Base-by-base conservation (phyloP, 306 rosid species). In the Vigna hirtella region DNA sequence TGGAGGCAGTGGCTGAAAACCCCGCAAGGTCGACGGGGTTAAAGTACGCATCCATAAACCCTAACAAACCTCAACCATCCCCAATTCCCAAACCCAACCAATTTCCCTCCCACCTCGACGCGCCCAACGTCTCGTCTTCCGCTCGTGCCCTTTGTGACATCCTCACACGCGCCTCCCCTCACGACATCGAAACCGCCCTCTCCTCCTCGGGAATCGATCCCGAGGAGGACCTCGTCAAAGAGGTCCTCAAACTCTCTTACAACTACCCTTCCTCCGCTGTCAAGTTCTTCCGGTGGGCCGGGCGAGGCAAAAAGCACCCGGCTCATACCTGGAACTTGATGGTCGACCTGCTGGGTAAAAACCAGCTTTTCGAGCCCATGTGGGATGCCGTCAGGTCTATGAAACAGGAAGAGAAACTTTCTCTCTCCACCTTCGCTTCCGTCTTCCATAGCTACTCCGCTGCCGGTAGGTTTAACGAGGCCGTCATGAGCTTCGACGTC, bases 231-330 rank as follows among this genome's bases (percentile, higher is more conserved):
- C 43, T 77, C 17, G 83, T 84, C 8, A 52, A 73, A 6, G 88
- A 85, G 80, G 93, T 92, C 47, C 85, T 92, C 6, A 81, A 76
- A 42, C 79, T 84, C 34, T 88, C 88, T 9, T 90, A 90, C 73
- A 78, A 82, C n/a, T 76, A 83, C 55, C 95, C 95, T 0, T 86
- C 86, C 24, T 87, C 93, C 2, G 93, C 93, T 30, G 78, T 92
- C 71, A 92, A 90, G 83, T 90, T 92, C 68, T 92, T 92, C 78
- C 88, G 90, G 0, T 92, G 95, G 95, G 95, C 91, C 7, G 87
- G 90, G 17, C 58, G 42, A 47, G 28, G 62, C 9, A 72, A 62
- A 13, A 79, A 81, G 86, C 95, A 79, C 74, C 68, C 93, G 3
- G 77, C 88, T 4, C 67, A 76, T 12, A 83, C 88, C 1, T 92